A percentile compares a stretch with the other conserved stretches of the same genome.
These are phyloP conservation scores for Aureobasidium namibiae DNA, from an alignment of 2,329 filamentous ascomycete genomes.

Conservation along the genomic window DNA sequence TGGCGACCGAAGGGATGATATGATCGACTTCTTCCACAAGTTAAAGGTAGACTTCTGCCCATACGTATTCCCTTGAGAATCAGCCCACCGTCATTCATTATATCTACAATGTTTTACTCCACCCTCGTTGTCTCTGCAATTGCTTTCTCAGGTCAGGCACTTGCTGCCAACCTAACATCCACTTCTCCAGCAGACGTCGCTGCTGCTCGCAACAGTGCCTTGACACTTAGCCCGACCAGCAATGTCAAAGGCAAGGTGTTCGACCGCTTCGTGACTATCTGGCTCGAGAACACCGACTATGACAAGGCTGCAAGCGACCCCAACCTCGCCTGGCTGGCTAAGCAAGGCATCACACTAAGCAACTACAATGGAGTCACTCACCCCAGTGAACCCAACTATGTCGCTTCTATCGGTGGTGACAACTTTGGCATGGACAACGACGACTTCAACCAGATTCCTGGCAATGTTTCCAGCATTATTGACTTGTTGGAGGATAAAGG, in stretches of 20 bases:
- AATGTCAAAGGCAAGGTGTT: slow-evolving; percentile 64
- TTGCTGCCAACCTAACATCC: slow-evolving; percentile 35
- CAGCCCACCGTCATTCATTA: not conserved
- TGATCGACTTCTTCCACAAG: not conserved
- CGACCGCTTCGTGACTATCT: slow-evolving; percentile 63
- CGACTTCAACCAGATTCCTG: slow-evolving; percentile 43
- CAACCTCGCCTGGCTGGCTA: slow-evolving; percentile 50
- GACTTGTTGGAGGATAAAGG: slow-evolving; percentile 36
- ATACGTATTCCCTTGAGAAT: not conserved
- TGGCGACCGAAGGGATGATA: not conserved
- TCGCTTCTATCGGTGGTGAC: slow-evolving; percentile 59
- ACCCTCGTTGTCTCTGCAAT: slow-evolving; percentile 20
- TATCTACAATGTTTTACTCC: not conserved
- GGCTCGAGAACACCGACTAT: slow-evolving; percentile 69
- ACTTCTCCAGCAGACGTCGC: slow-evolving; percentile 45
- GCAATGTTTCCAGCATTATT: slow-evolving; percentile 33
- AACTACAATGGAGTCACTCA: slow-evolving; percentile 52
- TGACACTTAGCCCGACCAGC: slow-evolving; percentile 52
- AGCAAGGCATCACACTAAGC: slow-evolving; percentile 53
- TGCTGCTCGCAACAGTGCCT: slow-evolving; percentile 51
- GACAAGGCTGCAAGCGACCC: slow-evolving; percentile 56
- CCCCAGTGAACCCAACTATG: slow-evolving; percentile 70
- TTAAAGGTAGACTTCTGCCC: not conserved
- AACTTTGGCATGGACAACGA: slow-evolving; percentile 67
- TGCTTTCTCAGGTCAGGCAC: slow-evolving; percentile 22